Conservation (phyloP, 345 rosid genomes). For the Cochlearia excelsa region DNA sequence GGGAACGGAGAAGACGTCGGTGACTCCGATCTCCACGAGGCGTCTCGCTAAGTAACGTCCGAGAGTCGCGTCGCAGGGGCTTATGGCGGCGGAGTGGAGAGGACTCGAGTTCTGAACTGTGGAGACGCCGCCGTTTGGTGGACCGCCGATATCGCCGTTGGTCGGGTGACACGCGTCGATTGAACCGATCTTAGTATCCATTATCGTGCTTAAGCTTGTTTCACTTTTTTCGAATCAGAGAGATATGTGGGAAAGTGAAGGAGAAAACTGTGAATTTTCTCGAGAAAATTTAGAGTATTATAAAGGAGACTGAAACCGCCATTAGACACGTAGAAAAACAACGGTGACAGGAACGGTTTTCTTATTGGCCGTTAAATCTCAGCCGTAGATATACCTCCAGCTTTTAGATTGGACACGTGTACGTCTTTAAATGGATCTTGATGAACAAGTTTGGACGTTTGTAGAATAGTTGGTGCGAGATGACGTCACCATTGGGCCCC, state of each 20-base stretch:
- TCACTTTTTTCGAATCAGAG: neutral
- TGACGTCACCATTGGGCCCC: neutral
- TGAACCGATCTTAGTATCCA: slow-evolving; percentile 39
- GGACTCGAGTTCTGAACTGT: slow-evolving; percentile 28
- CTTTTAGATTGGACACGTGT: slow-evolving; percentile 9
- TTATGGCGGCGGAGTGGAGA: slow-evolving; percentile 10
- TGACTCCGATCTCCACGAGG: slow-evolving; percentile 59
- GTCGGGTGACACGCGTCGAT: slow-evolving; percentile 31
- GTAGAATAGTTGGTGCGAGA: neutral
- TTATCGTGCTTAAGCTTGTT: neutral
- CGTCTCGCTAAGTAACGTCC: slow-evolving; percentile 67
- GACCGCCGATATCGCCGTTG: slow-evolving; percentile 28
- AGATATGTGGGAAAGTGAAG: neutral
- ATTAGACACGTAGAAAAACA: slow-evolving; percentile 21
- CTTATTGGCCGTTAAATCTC: neutral
- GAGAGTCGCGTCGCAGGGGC: slow-evolving; percentile 46
- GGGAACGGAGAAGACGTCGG: slow-evolving; percentile 62
- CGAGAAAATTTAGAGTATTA: slow-evolving; percentile 1
- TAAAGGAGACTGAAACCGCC: slow-evolving; percentile 27
- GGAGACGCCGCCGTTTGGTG: slow-evolving; percentile 32
- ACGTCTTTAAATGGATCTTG: neutral
- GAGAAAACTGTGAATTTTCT: slow-evolving; percentile 1
- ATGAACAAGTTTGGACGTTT: no score
- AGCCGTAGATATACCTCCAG: neutral
- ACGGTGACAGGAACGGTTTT: slow-evolving; percentile 16